Conservation (phyloP, 768 basidiomycete genomes). For the Suillus decipiens region DNA sequence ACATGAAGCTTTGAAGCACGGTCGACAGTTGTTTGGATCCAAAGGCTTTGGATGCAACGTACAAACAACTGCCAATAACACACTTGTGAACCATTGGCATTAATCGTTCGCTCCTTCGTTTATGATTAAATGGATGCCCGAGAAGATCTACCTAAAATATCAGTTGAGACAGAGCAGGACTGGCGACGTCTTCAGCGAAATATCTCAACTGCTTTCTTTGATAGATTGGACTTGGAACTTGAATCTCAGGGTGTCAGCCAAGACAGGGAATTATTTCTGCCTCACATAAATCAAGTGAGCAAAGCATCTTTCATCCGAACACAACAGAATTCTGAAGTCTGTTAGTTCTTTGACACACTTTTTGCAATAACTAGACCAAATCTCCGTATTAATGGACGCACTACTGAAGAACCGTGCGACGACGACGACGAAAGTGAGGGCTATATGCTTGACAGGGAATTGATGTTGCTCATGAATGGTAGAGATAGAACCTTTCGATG, state of each 20-base stretch:
- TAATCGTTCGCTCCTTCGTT: not conserved
- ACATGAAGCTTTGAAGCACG: slow-evolving; percentile 38
- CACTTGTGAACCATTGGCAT: not conserved
- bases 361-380: slow-evolving; percentile 69
- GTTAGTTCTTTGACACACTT: slow-evolving; percentile 61
- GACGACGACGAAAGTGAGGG: slow-evolving; percentile 52
- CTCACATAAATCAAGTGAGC: slow-evolving; percentile 52
- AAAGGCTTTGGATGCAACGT: slow-evolving; percentile 13
- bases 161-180: slow-evolving; percentile 64
- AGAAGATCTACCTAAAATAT: slow-evolving; percentile 53
- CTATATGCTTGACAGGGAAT: not conserved
- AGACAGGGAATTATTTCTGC: slow-evolving; percentile 50
- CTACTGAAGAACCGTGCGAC: slow-evolving; percentile 61
- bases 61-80: not conserved
- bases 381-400: slow-evolving; percentile 78
- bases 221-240: slow-evolving; percentile 49
- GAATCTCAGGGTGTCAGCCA: slow-evolving; percentile 37
- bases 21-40: slow-evolving; percentile 7
- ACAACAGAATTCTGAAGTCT: slow-evolving; percentile 6
- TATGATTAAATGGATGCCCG: slow-evolving; percentile 35
- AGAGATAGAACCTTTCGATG: slow-evolving; percentile 84
- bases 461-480: slow-evolving; percentile 10
- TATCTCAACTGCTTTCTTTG: slow-evolving; percentile 48
- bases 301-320: slow-evolving; percentile 10
- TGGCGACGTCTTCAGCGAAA: slow-evolving; percentile 64